These are phyloP conservation scores for Arthrobotrys musiformis DNA, from an alignment of 2,329 filamentous ascomycete genomes.

Conservation along the genomic window DNA sequence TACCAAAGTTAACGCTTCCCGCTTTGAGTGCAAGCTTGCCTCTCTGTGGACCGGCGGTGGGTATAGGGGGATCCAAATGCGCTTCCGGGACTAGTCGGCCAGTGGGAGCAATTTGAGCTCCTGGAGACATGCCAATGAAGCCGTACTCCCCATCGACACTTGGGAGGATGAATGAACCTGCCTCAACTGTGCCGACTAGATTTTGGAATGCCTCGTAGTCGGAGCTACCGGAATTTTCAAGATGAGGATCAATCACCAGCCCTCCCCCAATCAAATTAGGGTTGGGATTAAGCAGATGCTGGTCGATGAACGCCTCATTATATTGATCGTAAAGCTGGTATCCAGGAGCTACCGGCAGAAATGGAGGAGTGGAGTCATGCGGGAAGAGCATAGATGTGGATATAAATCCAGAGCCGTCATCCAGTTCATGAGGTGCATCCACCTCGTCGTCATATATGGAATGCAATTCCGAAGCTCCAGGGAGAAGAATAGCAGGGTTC, in stretches of 20 bases:
- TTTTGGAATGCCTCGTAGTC: constrained; percentile 1
- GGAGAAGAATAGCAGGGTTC: not conserved
- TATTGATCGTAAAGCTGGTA: not conserved
- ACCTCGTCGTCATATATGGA: not conserved
- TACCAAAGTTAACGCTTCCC: not conserved
- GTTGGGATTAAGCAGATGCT: not conserved
- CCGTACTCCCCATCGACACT: not conserved
- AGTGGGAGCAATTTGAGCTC: constrained; percentile 7
- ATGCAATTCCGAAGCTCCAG: not conserved
- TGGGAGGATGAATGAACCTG: constrained; percentile 8
- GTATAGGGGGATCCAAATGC: not conserved
- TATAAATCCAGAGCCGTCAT: not conserved
- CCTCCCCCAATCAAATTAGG: not conserved
- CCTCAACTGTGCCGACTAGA: not conserved
- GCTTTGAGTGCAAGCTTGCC: not conserved
- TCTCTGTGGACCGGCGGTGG: not conserved
- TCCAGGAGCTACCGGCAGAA: not conserved
- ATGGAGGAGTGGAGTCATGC: not conserved
- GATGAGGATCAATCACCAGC: constrained; percentile 9
- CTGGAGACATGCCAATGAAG: not conserved
- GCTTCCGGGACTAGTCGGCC: not conserved
- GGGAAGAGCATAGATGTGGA: not conserved
- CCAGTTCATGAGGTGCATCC: constrained; percentile 39
- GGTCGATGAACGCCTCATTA: not conserved
- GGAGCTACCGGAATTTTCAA: constrained; percentile 12